phyloP scores from a whole-genome alignment of 1,284 basidiomycete genomes.

The Coniferiporia weirii region DNA sequence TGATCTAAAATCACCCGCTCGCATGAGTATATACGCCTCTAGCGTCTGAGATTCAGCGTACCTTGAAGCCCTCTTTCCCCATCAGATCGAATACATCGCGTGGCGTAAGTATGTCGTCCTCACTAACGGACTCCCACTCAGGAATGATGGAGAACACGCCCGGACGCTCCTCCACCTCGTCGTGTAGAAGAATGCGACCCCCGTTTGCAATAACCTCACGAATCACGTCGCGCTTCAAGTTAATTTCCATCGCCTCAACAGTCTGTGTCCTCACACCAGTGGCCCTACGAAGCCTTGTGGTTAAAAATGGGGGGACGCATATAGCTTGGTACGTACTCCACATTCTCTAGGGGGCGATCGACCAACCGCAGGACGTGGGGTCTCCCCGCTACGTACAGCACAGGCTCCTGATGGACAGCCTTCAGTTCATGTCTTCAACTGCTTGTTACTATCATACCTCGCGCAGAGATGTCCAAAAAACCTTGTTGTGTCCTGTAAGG shows the following conservation, averaged over 20 bases:
- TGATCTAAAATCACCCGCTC: constrained; percentile 47
- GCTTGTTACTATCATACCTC: constrained; percentile 45
- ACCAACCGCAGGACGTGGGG: constrained; percentile 93
- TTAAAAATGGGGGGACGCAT: background rate
- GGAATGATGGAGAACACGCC: constrained; percentile 87
- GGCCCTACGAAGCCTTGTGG: constrained; percentile 46
- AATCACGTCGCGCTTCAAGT: constrained; percentile 87
- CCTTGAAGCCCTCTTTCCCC: constrained; percentile 72
- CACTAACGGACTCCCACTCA: constrained; percentile 81
- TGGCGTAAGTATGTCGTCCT: constrained; percentile 91
- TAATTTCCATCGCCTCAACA: constrained; percentile 91
- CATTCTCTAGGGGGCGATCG: constrained; percentile 86
- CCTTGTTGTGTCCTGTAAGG: constrained; percentile 63
- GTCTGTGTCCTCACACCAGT: constrained; percentile 91
- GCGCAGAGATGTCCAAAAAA: constrained; percentile 89
- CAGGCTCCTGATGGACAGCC: constrained; percentile 68
- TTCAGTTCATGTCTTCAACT: background rate
- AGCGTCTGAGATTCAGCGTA: constrained; percentile 26
- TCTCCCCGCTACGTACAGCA: constrained; percentile 84
- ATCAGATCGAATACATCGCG: constrained; percentile 78
- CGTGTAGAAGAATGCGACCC: constrained; percentile 88
- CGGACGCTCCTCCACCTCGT: constrained; percentile 91
- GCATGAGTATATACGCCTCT: too few relatives aligned
- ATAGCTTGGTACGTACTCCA: constrained; percentile 60
- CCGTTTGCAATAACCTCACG: constrained; percentile 69